phyloP scores from a whole-genome alignment of 192 early-diverging fungal genomes.

The Spinellus fusiger region DNA sequence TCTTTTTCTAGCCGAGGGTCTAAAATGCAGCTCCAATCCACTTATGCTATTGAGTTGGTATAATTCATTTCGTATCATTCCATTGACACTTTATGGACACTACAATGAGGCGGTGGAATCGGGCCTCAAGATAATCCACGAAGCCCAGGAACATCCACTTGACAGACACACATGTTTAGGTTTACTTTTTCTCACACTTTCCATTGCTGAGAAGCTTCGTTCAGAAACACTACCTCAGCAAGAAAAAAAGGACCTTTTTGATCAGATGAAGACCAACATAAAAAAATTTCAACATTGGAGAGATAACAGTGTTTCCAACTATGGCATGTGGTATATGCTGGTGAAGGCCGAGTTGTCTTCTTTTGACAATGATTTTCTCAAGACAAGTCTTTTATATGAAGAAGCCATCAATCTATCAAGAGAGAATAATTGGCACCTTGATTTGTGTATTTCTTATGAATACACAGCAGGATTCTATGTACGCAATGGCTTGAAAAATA shows the following conservation, averaged over 20 bases:
- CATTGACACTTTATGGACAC: constrained; percentile 25
- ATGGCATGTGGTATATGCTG: constrained; percentile 19
- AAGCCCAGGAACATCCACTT: constrained; percentile 19
- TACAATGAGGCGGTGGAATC: constrained; percentile 16
- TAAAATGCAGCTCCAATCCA: constrained; percentile 14
- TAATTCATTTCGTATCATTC: constrained; percentile 19
- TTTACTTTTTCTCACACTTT: constrained; percentile 17
- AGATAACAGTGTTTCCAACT: constrained; percentile 6
- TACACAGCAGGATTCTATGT: constrained; percentile 26
- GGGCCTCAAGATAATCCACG: constrained; percentile 9
- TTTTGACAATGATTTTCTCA: constrained; percentile 3
- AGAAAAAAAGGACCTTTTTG: not conserved
- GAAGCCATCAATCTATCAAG: constrained; percentile 21
- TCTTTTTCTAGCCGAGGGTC: constrained; percentile 20
- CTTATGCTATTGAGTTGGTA: constrained; percentile 28
- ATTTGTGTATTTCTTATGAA: constrained; percentile 24
- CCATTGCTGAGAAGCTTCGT: constrained; percentile 19
- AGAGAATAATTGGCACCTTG: constrained; percentile 23
- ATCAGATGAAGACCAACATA: constrained; percentile 13
- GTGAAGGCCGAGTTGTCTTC: constrained; percentile 22
- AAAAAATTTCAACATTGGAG: constrained; percentile 12
- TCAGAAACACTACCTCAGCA: not conserved
- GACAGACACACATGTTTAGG: constrained; percentile 26
- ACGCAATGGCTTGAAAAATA: constrained; percentile 15
- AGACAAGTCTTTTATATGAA: constrained; percentile 17